Evolutionary conservation across 495 filamentous ascomycete genomes (phyloP).

Genomic region (Penicillium macrosclerotiorum): DNA sequence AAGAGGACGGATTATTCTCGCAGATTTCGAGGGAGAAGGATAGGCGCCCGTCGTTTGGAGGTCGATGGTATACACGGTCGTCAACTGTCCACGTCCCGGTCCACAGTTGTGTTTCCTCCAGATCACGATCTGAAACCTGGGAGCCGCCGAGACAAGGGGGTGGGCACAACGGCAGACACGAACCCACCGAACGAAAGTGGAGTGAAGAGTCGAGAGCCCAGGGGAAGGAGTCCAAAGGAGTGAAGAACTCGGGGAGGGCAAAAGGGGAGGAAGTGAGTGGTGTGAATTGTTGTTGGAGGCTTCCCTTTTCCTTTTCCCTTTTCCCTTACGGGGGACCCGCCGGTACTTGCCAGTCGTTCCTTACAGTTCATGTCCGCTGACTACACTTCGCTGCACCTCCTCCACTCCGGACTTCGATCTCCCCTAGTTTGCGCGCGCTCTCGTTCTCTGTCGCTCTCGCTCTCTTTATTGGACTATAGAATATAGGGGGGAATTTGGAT

Average conservation of each 20-base stretch:
- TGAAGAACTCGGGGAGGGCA: conserved; percentile 22
- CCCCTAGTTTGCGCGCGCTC: too few species aligned
- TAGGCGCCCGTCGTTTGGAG: neutral
- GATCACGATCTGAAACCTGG: conserved; percentile 14
- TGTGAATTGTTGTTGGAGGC: too few species aligned
- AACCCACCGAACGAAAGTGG: conserved; percentile 4
- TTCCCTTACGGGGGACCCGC: conserved; percentile 17
- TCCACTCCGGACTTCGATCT: too few species aligned
- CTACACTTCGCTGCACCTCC: too few species aligned
- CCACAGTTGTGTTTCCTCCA: conserved; percentile 11
- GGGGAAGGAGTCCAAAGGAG: conserved; percentile 22
- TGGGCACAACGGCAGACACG: conserved; percentile 7
- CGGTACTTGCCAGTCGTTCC: too few species aligned
- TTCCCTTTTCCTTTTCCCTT: conserved; percentile 17
- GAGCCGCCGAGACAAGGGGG: conserved; percentile 8
- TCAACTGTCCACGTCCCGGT: conserved; percentile 3
- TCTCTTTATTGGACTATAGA: too few species aligned
- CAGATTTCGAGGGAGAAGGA: neutral
- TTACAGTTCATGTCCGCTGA: neutral
- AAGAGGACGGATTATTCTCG: neutral
- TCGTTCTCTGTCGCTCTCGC: too few species aligned
- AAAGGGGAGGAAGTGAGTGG: conserved; percentile 20
- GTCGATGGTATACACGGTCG: neutral
- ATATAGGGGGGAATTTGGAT: too few species aligned
- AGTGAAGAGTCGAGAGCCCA: neutral